phyloP scores from a whole-genome alignment of 352 stramenopile genomes.

The Globisporangium parvum region DNA sequence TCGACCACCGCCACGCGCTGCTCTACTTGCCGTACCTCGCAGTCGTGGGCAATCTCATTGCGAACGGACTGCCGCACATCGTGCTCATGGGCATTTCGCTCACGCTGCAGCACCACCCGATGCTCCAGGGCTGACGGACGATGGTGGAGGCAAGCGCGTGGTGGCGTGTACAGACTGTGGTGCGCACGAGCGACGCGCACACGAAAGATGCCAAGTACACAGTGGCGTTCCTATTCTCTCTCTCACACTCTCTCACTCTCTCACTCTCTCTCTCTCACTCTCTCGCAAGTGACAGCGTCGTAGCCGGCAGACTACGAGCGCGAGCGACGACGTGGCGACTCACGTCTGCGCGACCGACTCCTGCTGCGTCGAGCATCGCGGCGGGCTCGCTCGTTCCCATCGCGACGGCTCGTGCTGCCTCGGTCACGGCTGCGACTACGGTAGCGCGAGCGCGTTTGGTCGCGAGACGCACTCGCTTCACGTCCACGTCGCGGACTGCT shows the following conservation, averaged over 20 bases:
- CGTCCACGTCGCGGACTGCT: neutral
- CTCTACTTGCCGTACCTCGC: slow-evolving; percentile 72
- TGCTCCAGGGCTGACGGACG: slow-evolving; percentile 31
- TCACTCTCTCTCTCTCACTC: too few relatives aligned
- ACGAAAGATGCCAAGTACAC: too few relatives aligned
- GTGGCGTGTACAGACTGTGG: too few relatives aligned
- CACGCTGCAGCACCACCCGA: slow-evolving; percentile 42
- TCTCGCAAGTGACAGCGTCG: neutral
- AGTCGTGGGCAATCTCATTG: slow-evolving; percentile 57
- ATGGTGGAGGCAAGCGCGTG: too few relatives aligned
- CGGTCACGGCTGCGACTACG: neutral
- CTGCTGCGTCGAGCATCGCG: neutral
- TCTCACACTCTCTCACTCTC: too few relatives aligned
- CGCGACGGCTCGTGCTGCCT: neutral
- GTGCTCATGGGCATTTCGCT: slow-evolving; percentile 54
- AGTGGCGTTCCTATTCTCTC: too few relatives aligned
- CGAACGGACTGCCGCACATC: slow-evolving; percentile 66
- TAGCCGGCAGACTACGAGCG: neutral
- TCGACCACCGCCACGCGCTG: slow-evolving; percentile 62
- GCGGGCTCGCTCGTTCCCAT: neutral
- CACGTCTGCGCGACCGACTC: neutral
- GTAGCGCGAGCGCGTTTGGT: neutral
- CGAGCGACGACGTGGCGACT: neutral
- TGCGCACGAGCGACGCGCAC: neutral
- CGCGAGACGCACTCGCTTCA: neutral